These are phyloP conservation scores for Nicotiana sylvestris DNA, from an alignment of 257 asterid species.

Conservation along the genomic window DNA sequence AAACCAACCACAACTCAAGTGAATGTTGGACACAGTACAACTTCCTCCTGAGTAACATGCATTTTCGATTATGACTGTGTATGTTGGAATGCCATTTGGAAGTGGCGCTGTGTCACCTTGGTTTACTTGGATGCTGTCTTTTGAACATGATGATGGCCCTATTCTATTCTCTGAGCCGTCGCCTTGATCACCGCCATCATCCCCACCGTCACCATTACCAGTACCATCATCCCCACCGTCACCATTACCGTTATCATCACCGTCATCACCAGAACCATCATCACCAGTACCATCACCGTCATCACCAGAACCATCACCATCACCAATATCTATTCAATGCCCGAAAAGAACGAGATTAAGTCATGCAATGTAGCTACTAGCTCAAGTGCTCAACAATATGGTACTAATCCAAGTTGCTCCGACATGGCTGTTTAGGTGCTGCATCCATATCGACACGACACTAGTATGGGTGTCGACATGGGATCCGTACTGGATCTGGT, in stretches of 20 bases:
- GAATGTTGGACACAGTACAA: slow-evolving; percentile 56
- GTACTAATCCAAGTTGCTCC: too few species aligned
- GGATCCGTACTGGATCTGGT: too few species aligned
- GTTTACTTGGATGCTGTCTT: slow-evolving; percentile 32
- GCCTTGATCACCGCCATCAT: slow-evolving; percentile 1
- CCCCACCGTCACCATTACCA: not conserved
- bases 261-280: not conserved
- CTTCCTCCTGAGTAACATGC: slow-evolving; percentile 39
- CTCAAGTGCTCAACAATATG: not conserved
- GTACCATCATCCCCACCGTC: not conserved
- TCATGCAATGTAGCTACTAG: not conserved
- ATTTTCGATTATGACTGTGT: slow-evolving; percentile 46
- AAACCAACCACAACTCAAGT: slow-evolving; percentile 72
- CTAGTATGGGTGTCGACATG: too few species aligned
- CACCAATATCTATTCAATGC: not conserved
- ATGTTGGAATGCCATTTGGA: slow-evolving; percentile 70
- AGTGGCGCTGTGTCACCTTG: slow-evolving; percentile 48
- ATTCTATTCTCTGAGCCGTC: slow-evolving; percentile 30
- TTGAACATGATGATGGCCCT: slow-evolving; percentile 29
- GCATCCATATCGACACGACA: too few species aligned
- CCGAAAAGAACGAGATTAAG: not conserved
- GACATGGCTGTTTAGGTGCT: too few species aligned
- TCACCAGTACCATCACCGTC: not conserved
- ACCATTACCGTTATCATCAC: not conserved
- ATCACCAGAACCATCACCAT: not conserved